Base-by-base conservation (phyloP, 257 asterid genomes). In the Galeopsis tetrahit region DNA sequence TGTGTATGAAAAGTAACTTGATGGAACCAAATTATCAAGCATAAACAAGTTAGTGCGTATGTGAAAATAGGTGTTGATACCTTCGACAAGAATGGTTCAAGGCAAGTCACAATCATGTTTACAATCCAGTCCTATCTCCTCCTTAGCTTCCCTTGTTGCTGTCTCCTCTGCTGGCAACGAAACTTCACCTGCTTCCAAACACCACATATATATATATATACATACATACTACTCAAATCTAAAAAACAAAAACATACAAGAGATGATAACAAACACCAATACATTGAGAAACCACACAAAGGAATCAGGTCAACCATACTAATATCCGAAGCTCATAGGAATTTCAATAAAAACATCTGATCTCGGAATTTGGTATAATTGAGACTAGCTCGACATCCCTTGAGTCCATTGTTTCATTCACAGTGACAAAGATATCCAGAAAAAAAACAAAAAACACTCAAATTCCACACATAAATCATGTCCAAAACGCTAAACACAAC, bases 21-120 rank as follows among this genome's bases (percentile, higher is more conserved):
- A 33, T 39, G 10, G 43, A 59, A 38, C 66, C 17, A 51, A 39
- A 33, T 21, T 21, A 21, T 21, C 28, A 21, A 21, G 28, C 28
- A 21, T 21, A 21, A 0, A 21, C 28, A 21, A 66, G 10, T 55
- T 34, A 36, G 58, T 14, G 49, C 55, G 28, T 57, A 36, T 32
- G 75, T n/a, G 10, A 68, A 39, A 52, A 76, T 17, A 57, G 9
- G 52, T 43, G 32, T 1, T 36, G 31, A 59, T 80, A 91, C 99
- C 99, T 94, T 94, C n/a, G 99, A 89, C 73, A 89, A 81, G 95
- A 91, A 94, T 0, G 97, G 99, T 71, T 94, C 97, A 28, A 94
- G 97, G 81, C 84, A 82, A 69, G 99, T 83, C 21, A 91, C 90
- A 17, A 91, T 21, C 28, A 21, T 82, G 78, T 88, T 88, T 42